Base-by-base conservation (phyloP, 169 alveolate genomes). In the Plasmodium coatneyi region DNA sequence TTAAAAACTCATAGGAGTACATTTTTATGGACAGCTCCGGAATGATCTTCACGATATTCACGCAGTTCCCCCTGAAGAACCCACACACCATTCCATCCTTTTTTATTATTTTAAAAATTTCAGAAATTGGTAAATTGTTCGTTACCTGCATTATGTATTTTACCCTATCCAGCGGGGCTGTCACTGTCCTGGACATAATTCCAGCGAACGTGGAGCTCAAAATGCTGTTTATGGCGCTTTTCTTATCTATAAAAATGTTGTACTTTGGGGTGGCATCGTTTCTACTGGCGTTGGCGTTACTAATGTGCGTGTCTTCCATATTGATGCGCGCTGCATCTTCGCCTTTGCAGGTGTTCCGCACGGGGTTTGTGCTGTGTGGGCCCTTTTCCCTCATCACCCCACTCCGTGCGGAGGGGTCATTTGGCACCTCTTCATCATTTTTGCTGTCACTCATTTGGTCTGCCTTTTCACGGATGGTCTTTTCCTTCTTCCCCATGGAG, bases 11-110 rank as follows among this genome's bases (percentile, higher is more conserved):
- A 39, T 86, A 86, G 3, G 93, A 86, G 70, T 86, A 86, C 93
- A 86, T 86, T 86, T 86, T 86, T 49, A 86, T 86, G 28, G 93
- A 86, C 12, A 86, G 52, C 46, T 86, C 93, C 25, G 93, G 93
- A 49, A 86, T 86, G 5, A 86, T 86, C 43, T 86, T 86, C 22
- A 86, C 93, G 43, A 86, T 86, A 10, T 86, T 86, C 41, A 86
- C 93, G 30, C 93, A 86, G 43, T 86, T 86, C 3, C 93, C 93
- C 30, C 93, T n/a, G 80, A 86, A 86, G 46, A 86, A 86, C 6
- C 93, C 93, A 39, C 93, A 86, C 6, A 86, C 22, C 10, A 56
- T n/a, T 30, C 93, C 93, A 22, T 86, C 93, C 32, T 86, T 86
- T 76, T 86, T 86, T 22, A 86, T 86, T 12, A 86, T 86, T 52